Evolutionary conservation across 495 filamentous ascomycete genomes (phyloP), one percentile per base, ranked within the genome.

Genomic region (Penicillium crystallinum): DNA sequence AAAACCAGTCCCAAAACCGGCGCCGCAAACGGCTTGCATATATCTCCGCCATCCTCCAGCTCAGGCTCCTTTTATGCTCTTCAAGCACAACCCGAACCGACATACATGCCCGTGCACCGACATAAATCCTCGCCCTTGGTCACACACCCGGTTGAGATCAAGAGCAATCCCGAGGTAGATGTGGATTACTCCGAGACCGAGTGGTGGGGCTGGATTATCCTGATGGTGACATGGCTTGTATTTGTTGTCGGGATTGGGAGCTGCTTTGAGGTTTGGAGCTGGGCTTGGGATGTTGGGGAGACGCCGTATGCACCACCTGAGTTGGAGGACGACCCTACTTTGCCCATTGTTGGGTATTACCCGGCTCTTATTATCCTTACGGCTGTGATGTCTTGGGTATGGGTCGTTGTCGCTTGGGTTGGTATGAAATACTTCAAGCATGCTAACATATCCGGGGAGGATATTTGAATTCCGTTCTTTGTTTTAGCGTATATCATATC

Each of bases 351-450:
- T 6, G 93, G 93, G 1, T 98, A 98, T 65, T 98, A 98, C 72
- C 93, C 93, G 27, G 89, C 93, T 19, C 66, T 98, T 64, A 88
- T 96, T 43, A 90, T 97, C 53, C 69, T 97, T 52, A 97, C 91
- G 31, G 83, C 84, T 34, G 87, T 98, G 30, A 96, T 98, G 91
- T 89, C 91, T 6, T 98, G 93, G 93, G 90, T 97, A 22, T 98
- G 93, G 93, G 91, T 97, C 27, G 82, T 92, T 29, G 83, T 95
- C 49, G 95, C 95, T 12, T 98, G 93, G 93, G 81, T 96, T 17
- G 93, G 93, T 4, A 97, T 98, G 92, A 98, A 98, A 69, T 97
- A 97, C 70, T 98, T 98, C 62, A 85, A 89, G 62, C 93, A 98
- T 79, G 92, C 93, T 6, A 93, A 95, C 71, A 95, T 97, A 59